Percentiles rank a stretch among this genome's conserved stretches.
Conservation (phyloP, 179 eudicot species). For the Amaranthus tricolor region DNA sequence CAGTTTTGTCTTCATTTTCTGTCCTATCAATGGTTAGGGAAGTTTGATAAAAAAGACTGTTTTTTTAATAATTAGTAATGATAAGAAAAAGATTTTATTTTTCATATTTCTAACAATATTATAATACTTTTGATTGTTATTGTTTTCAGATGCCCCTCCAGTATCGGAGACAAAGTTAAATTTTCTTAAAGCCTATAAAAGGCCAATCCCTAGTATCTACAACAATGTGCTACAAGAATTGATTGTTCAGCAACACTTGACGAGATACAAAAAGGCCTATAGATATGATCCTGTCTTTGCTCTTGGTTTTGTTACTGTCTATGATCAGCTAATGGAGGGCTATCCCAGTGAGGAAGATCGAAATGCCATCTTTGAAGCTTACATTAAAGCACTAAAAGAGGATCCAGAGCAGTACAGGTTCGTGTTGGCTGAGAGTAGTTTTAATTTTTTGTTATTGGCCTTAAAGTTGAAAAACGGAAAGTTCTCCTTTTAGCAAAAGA, state of each 20-base stretch:
- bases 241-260: slow-evolving; percentile 85
- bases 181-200: slow-evolving; percentile 81
- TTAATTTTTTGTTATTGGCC: background rate
- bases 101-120: background rate
- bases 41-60: too few species aligned
- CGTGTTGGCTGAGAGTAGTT: slow-evolving; percentile 4
- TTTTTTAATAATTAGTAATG: too few species aligned
- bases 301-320: slow-evolving; percentile 94
- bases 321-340: slow-evolving; percentile 97
- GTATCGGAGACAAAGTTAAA: slow-evolving; percentile 78
- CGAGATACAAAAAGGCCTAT: slow-evolving; percentile 77
- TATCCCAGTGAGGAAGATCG: slow-evolving; percentile 89
- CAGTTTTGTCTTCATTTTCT: too few species aligned
- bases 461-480: background rate
- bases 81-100: background rate
- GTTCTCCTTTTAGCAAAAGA: background rate
- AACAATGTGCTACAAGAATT: slow-evolving; percentile 91
- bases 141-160: slow-evolving; percentile 64
- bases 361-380: slow-evolving; percentile 76
- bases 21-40: too few species aligned
- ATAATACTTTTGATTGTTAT: background rate
- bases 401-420: slow-evolving; percentile 86
- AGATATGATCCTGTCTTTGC: slow-evolving; percentile 91
- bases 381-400: slow-evolving; percentile 78
- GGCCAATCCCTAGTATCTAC: slow-evolving; percentile 93